Conservation (phyloP, 495 filamentous ascomycete genomes). For the Corynascus novoguineensis region DNA sequence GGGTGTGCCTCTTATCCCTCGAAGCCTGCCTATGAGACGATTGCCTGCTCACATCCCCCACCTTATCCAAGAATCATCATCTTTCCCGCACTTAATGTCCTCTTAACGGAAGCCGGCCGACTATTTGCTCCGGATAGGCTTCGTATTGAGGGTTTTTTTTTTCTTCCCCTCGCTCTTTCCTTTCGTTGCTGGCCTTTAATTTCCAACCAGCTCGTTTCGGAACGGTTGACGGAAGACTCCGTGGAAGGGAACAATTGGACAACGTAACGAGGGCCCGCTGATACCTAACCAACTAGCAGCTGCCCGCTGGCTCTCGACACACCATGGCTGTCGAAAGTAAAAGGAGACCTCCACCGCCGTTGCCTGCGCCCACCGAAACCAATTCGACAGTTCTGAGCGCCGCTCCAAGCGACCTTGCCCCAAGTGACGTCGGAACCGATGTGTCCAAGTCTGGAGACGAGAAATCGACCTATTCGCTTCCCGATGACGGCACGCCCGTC, state of each 20-base stretch:
- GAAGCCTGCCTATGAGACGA: slow-evolving; percentile 23
- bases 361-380: slow-evolving; percentile 76
- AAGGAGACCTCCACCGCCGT: slow-evolving; percentile 52
- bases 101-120: slow-evolving; percentile 22
- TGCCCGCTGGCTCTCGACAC: slow-evolving; percentile 17
- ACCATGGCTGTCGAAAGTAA: slow-evolving; percentile 65
- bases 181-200: slow-evolving; percentile 6
- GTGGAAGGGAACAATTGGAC: slow-evolving; percentile 27
- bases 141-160: slow-evolving; percentile 10
- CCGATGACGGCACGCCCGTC: slow-evolving; percentile 90
- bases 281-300: slow-evolving; percentile 19
- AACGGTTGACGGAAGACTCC: slow-evolving; percentile 17
- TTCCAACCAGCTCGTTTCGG: slow-evolving; percentile 10
- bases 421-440: slow-evolving; percentile 62
- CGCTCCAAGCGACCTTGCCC: slow-evolving; percentile 27
- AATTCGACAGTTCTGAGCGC: slow-evolving; percentile 54
- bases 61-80: slow-evolving; percentile 22
- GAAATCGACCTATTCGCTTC: slow-evolving; percentile 72
- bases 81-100: slow-evolving; percentile 30
- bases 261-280: slow-evolving; percentile 21
- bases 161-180: slow-evolving; percentile 2
- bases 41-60: slow-evolving; percentile 22
- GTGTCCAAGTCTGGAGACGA: slow-evolving; percentile 72
- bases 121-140: slow-evolving; percentile 8
- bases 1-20: not conserved